Evolutionary conservation across 169 alveolate genomes (phyloP).

Genomic region (Cryptosporidium ryanae): DNA sequence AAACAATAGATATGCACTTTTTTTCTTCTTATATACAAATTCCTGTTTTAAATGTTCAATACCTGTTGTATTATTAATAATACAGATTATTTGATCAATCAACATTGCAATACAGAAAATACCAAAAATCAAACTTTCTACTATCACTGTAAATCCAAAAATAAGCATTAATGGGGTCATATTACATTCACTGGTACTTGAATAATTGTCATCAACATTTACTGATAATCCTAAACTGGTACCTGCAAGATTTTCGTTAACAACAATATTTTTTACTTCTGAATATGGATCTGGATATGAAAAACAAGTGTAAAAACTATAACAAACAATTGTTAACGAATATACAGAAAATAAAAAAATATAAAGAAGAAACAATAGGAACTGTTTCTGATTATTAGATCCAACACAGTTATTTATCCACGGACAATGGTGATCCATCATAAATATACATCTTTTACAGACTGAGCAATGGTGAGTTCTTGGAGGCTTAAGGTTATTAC

Average conservation of each 20-base stretch:
- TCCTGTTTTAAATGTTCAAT: conserved; percentile 68
- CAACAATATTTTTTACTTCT: not conserved
- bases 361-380: conserved; percentile 81
- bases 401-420: conserved; percentile 97
- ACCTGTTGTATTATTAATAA: conserved; percentile 63
- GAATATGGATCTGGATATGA: conserved; percentile 28
- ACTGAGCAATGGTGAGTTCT: conserved; percentile 91
- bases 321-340: conserved; percentile 31
- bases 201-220: not conserved
- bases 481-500: conserved; percentile 85
- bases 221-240: not conserved
- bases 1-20: conserved; percentile 21
- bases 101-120: conserved; percentile 64
- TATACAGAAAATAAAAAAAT: conserved; percentile 62
- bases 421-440: conserved; percentile 95
- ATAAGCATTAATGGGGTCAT: conserved; percentile 35
- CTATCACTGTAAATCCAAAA: conserved; percentile 52
- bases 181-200: conserved; percentile 2
- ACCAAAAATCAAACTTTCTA: conserved; percentile 60
- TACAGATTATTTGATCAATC: conserved; percentile 52
- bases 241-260: not conserved
- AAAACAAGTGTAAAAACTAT: conserved; percentile 44
- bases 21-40: conserved; percentile 32
- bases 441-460: conserved; percentile 86
- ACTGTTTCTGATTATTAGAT: conserved; percentile 81